Base-by-base conservation (phyloP, 2,329 filamentous ascomycete species). In the Trichoderma polysporum region DNA sequence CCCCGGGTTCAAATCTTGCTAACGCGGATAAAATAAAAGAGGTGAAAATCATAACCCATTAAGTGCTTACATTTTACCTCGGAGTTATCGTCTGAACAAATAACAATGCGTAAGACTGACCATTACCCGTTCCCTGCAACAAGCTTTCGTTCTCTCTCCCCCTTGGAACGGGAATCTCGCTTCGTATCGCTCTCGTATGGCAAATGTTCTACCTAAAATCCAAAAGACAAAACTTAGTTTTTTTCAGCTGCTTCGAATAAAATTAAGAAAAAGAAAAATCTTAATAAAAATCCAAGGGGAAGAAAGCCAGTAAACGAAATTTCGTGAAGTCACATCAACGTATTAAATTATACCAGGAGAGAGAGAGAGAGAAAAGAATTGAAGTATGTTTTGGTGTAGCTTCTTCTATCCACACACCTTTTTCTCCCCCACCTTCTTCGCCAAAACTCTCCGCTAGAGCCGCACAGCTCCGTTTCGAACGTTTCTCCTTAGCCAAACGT, bases 381-480 rank as follows among this genome's bases (percentile, higher is more conserved):
- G 13, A 15, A 17, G 10, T 13, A 39, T 17, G 22, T 39, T 19
- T n/a, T 9, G 19, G 19, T 27, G 52, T n/a, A 54, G 31, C 52
- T 12, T 49, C 45, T n/a, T 56, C 52, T 22, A 4, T 25, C 52
- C 10, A 37, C 52, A 17, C 31, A 37, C 29, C 53, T 25, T 27
- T 9, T 33, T 2, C 41, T 13, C n/a, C 58, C 31, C 45, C 58
- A 61, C 58, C 45, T 27, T 19, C 2, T 27, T 9, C 22, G 12
- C 27, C 19, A 17, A 31, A 49, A 49, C 27, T 37, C 35, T 62
- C 60, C 50, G 50, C 50, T 56, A 64, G 60, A 64, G 60, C 60
- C 60, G 60, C 37, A 54, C 25, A 41, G 59, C 35, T 62, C 35
- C 49, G 59, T 62, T 61, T 61, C 45, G 25, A 49, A 61, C 22